A percentile compares a stretch with the other conserved stretches of the same genome.
These are phyloP conservation scores for Calocybe gangraenosa DNA, from an alignment of 768 basidiomycete species.

Conservation along the genomic window DNA sequence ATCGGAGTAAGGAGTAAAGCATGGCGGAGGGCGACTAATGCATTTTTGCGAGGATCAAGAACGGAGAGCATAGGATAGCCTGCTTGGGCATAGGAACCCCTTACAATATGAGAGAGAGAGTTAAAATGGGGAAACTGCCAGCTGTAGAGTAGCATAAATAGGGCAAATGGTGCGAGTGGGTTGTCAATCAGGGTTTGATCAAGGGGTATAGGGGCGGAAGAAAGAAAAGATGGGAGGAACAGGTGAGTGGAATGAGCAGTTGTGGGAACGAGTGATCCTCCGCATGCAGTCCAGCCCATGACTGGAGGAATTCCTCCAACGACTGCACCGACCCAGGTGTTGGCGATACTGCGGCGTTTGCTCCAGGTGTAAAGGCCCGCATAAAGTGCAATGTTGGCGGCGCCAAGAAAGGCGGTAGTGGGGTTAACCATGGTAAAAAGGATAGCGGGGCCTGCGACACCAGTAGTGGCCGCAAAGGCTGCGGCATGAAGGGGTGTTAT, in stretches of 20 bases:
- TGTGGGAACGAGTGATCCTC: conserved; percentile 71
- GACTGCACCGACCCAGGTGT: conserved; percentile 93
- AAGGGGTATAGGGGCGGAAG: conserved; percentile 28
- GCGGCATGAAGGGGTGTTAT: conserved; percentile 83
- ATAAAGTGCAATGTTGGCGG: conserved; percentile 83
- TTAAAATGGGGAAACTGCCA: conserved; percentile 99
- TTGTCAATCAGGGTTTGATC: conserved; percentile 64
- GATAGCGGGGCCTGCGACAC: conserved; percentile 71
- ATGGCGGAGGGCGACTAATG: conserved; percentile 83
- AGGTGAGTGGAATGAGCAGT: conserved; percentile 51
- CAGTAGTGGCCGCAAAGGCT: conserved; percentile 72
- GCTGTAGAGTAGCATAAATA: conserved; percentile 84
- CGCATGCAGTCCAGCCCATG: conserved; percentile 98
- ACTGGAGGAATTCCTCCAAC: conserved; percentile 92
- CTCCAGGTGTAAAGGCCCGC: conserved; percentile 90
- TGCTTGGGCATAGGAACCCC: conserved; percentile 86
- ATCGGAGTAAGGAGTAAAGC: conserved; percentile 71
- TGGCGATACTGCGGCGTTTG: conserved; percentile 76
- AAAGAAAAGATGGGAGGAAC: conserved; percentile 61
- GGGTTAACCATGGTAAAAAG: conserved; percentile 85
- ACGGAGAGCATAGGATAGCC: conserved; percentile 90
- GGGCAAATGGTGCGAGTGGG: conserved; percentile 72
- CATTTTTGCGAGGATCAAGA: conserved; percentile 71
- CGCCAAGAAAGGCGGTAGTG: conserved; percentile 78
- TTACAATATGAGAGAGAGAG: conserved; percentile 80